Evolutionary conservation across 2,329 filamentous ascomycete species (phyloP).

Genomic region (Huntiella abstrusa): DNA sequence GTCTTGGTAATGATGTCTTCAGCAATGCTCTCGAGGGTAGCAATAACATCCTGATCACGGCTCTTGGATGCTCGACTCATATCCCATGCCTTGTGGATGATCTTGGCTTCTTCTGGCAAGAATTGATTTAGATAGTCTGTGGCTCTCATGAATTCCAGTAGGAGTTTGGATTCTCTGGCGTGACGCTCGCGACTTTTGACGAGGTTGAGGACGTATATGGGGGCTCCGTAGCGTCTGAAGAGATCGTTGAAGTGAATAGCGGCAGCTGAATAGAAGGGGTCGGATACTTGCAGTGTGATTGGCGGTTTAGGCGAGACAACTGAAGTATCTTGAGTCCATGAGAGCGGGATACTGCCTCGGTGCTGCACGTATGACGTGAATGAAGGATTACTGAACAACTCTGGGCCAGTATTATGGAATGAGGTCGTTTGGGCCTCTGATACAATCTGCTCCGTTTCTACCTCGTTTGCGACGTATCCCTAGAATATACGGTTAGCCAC

Average conservation of each 20-base stretch:
- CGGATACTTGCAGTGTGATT: constrained; percentile 85
- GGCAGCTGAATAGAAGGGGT: constrained; percentile 87
- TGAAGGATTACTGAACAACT: constrained; percentile 69
- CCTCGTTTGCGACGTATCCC: constrained; percentile 94
- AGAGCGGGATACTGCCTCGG: constrained; percentile 84
- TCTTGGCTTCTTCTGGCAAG: constrained; percentile 63
- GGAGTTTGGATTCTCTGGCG: constrained; percentile 76
- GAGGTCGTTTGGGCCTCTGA: constrained; percentile 88
- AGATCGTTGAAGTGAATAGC: constrained; percentile 89
- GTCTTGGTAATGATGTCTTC: constrained; percentile 72
- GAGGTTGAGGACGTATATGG: constrained; percentile 78
- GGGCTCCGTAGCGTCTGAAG: constrained; percentile 81
- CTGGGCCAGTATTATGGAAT: constrained; percentile 77
- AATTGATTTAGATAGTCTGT: constrained; percentile 91
- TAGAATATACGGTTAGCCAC: constrained; percentile 13
- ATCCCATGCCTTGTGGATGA: constrained; percentile 90
- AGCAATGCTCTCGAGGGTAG: constrained; percentile 73
- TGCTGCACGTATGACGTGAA: constrained; percentile 97
- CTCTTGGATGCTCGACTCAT: constrained; percentile 93
- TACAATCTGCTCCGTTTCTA: constrained; percentile 96
- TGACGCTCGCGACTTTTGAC: constrained; percentile 78
- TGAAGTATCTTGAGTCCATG: constrained; percentile 94
- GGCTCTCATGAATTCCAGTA: constrained; percentile 72
- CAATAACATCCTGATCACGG: constrained; percentile 84
- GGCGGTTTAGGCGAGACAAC: constrained; percentile 92